Evolutionary conservation across 176 grass and related monocot genomes (phyloP).

Genomic region (Guadua angustifolia): DNA sequence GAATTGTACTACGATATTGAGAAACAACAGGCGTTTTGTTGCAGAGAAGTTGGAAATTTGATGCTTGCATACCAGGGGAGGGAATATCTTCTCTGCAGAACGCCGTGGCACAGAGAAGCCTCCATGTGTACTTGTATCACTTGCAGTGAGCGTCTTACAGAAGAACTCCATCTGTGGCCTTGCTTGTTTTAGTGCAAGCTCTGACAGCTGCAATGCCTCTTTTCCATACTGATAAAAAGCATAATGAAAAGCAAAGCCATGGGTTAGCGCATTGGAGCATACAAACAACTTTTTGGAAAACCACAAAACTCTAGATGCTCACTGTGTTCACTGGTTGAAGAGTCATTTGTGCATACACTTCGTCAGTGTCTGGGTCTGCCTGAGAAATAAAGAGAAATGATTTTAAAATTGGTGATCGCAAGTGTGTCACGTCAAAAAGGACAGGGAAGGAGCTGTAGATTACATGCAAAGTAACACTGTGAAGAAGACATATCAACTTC

Average conservation of each 20-base stretch:
- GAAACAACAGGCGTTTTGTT: background rate
- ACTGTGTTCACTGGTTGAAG: conserved; percentile 96
- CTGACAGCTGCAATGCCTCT: conserved; percentile 88
- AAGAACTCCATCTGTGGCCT: conserved; percentile 93
- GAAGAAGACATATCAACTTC: conserved; percentile 96
- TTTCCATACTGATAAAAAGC: conserved; percentile 74
- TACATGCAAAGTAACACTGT: conserved; percentile 96
- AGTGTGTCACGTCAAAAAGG: background rate
- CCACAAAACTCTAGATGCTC: conserved; percentile 44
- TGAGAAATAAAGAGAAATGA: conserved; percentile 42
- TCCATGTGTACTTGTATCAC: conserved; percentile 97
- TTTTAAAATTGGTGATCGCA: conserved; percentile 18
- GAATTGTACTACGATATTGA: background rate
- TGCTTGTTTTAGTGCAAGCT: conserved; percentile 86
- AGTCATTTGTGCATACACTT: conserved; percentile 99
- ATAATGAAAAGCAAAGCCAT: conserved; percentile 18
- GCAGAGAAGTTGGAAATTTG: background rate
- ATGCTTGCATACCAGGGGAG: conserved; percentile 69
- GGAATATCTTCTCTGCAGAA: conserved; percentile 95
- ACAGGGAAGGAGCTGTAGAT: conserved; percentile 24
- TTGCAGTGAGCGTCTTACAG: conserved; percentile 97
- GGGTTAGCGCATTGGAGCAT: conserved; percentile 38
- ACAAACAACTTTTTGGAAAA: conserved; percentile 5
- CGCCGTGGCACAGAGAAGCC: conserved; percentile 98
- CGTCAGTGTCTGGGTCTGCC: conserved; percentile 95